These are phyloP conservation scores for Adansonia gregorii DNA, from an alignment of 441 rosid species.

Conservation along the genomic window DNA sequence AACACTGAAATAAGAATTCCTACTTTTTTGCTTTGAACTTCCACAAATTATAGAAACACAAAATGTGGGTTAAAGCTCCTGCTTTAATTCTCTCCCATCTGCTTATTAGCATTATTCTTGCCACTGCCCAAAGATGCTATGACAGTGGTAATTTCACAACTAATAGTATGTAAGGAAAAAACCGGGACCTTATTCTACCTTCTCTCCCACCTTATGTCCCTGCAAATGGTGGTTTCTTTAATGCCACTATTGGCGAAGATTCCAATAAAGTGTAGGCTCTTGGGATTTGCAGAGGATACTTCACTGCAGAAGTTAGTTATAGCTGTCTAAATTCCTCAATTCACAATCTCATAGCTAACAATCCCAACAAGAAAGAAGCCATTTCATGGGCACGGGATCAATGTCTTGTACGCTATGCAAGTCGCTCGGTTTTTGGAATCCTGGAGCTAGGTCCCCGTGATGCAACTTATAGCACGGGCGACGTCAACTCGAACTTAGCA, in stretches of 20 bases:
- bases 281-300: conserved; percentile 35
- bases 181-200: conserved; percentile 22
- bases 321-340: conserved; percentile 14
- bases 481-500: conserved; percentile 18
- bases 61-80: not conserved
- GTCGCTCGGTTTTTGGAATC: conserved; percentile 21
- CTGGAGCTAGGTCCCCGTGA: conserved; percentile 1
- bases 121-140: not conserved
- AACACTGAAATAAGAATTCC: not conserved
- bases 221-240: conserved; percentile 35
- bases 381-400: conserved; percentile 24
- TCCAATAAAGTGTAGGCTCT: conserved; percentile 34
- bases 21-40: not conserved
- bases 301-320: conserved; percentile 27
- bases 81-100: not conserved
- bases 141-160: conserved; percentile 14
- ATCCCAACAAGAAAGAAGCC: conserved; percentile 34
- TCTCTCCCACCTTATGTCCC: conserved; percentile 34
- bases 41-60: not conserved
- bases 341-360: not conserved
- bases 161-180: not conserved
- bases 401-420: conserved; percentile 35
- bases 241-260: conserved; percentile 31
- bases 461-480: not conserved
- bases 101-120: not conserved